Evolutionary conservation across 2,329 filamentous ascomycete genomes (phyloP).

Genomic region (Metarhizium robertsii): DNA sequence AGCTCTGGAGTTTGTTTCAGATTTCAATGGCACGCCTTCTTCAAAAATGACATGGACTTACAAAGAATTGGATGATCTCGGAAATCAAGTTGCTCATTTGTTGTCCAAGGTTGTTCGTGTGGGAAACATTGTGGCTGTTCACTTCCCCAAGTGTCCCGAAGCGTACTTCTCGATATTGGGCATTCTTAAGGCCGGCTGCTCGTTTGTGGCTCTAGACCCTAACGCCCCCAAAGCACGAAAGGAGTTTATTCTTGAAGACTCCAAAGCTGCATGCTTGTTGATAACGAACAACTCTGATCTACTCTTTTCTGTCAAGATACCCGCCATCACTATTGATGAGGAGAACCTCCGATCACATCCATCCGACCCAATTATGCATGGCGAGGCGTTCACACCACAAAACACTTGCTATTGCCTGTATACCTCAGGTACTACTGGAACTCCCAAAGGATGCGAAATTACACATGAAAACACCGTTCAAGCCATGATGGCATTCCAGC

Average conservation of each 20-base stretch:
- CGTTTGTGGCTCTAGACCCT: constrained; percentile 73
- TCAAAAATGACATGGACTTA: constrained; percentile 61
- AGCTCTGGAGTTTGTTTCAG: constrained; percentile 68
- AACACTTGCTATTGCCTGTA: constrained; percentile 76
- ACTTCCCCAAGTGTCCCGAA: constrained; percentile 78
- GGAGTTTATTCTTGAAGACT: constrained; percentile 69
- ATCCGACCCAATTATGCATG: constrained; percentile 6
- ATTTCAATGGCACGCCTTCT: constrained; percentile 36
- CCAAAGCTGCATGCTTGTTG: constrained; percentile 53
- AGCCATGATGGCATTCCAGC: constrained; percentile 77
- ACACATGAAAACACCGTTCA: constrained; percentile 85
- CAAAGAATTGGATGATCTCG: constrained; percentile 56
- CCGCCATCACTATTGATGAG: constrained; percentile 17
- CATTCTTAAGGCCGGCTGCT: constrained; percentile 72
- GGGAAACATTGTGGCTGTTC: constrained; percentile 61
- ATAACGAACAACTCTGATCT: constrained; percentile 29
- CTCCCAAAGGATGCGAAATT: constrained; percentile 79
- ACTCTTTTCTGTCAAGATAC: background rate
- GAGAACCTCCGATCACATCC: constrained; percentile 16
- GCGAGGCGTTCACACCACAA: constrained; percentile 21
- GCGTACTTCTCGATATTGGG: constrained; percentile 77
- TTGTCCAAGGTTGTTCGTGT: constrained; percentile 40
- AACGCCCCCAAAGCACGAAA: constrained; percentile 64
- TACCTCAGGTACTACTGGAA: constrained; percentile 79
- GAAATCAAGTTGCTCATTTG: constrained; percentile 63